phyloP scores from a whole-genome alignment of 192 early-diverging fungal species.

The Entomortierella parvispora region DNA sequence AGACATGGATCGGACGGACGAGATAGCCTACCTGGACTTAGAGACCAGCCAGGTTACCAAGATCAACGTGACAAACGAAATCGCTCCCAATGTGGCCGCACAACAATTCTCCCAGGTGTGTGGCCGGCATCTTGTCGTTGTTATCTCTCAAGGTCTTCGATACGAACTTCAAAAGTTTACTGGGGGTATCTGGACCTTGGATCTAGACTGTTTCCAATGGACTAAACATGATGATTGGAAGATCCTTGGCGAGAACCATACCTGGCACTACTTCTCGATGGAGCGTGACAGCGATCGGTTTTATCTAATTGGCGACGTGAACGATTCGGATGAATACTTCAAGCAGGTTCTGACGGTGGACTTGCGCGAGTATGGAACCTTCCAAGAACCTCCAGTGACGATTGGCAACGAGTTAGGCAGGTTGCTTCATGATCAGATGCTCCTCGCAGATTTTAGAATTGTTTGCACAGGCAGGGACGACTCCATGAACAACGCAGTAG shows the following conservation, averaged over 20 bases:
- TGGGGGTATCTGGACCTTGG: constrained; percentile 68
- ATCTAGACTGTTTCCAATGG: constrained; percentile 68
- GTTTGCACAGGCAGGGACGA: constrained; percentile 40
- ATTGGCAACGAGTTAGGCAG: constrained; percentile 60
- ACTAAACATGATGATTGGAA: constrained; percentile 55
- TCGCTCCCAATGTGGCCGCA: constrained; percentile 62
- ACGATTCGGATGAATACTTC: constrained; percentile 70
- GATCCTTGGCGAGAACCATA: constrained; percentile 45
- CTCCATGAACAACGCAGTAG: constrained; percentile 8
- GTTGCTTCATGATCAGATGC: constrained; percentile 56
- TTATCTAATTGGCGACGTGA: constrained; percentile 67
- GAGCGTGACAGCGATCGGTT: constrained; percentile 57
- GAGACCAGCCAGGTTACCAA: constrained; percentile 54
- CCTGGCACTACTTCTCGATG: constrained; percentile 74
- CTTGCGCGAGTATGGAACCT: constrained; percentile 65
- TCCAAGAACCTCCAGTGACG: constrained; percentile 57
- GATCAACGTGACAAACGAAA: constrained; percentile 57
- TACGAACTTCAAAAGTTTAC: constrained; percentile 55
- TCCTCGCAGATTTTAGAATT: constrained; percentile 50
- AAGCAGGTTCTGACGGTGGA: constrained; percentile 63
- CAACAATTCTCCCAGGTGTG: constrained; percentile 73
- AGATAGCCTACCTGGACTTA: constrained; percentile 67
- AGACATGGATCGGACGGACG: constrained; percentile 64
- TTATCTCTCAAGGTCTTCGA: constrained; percentile 56
- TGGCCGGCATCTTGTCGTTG: constrained; percentile 66